Evolutionary conservation across 495 filamentous ascomycete species (phyloP), one percentile per base, ranked within the genome.

Genomic region (Penicillium robsamsonii): DNA sequence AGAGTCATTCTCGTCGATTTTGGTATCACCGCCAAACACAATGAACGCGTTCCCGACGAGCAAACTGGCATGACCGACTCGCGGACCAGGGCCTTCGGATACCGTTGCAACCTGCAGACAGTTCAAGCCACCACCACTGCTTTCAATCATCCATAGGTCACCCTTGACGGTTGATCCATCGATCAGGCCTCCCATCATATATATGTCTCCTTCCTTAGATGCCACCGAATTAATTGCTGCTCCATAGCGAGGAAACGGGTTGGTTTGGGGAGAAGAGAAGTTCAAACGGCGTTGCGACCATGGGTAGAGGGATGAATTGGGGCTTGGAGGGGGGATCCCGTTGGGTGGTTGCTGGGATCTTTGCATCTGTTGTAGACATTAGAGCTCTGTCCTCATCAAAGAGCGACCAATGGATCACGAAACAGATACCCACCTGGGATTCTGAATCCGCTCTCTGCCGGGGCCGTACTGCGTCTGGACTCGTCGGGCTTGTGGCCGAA

Each of bases 1-100:
- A 30, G 88, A 77, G 71, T 99, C 95, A 6, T 80, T 82, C 58
- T 97, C 93, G 58, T 97, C 91, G 64, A 95, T 85, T 74, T 97
- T 97, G 24, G 95, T 99, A 69, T 99, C 95, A 63, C 95, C 95
- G 25, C 95, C 95, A 69, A 96, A 99, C 13, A 99, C 94, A 61
- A 99, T 99, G 66, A 97, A 99, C 1, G 95, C 95, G 75, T 99
- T 99, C 22, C 95, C 95, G 35, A 97, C 95, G 8, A 99, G 78
- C 68, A 99, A 79, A 76, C 91, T 92, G 5, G 94, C 82, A 77
- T 99, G 95, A 11, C 95, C 95, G 35, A 99, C 95, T 75, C 95
- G 83, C 3, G 95, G 93, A 5, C 95, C 94, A 0, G 95, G 95
- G 0, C 95, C 93, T 68, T 99, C 94, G 20, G 90, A 87, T 2